phyloP scores from a whole-genome alignment of 805 yeast genomes.

The Teunomyces panamensis region DNA sequence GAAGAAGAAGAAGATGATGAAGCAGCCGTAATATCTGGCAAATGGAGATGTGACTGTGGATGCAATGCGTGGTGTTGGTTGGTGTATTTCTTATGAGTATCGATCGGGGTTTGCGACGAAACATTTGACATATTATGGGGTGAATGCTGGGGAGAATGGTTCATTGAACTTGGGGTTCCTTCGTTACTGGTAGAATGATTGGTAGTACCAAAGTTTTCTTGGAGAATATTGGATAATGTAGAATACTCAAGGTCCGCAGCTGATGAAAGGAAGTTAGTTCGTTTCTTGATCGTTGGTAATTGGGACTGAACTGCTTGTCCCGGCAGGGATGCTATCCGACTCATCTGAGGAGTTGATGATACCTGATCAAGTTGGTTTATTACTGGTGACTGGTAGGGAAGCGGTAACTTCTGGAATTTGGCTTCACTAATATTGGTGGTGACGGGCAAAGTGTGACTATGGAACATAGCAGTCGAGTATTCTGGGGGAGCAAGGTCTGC shows the following conservation, averaged over 20 bases:
- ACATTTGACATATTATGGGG: constrained; percentile 16
- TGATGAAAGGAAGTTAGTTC: constrained; percentile 55
- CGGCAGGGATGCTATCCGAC: background rate
- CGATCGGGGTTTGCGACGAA: background rate
- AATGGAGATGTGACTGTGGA: constrained; percentile 17
- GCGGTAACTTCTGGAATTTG: constrained; percentile 2
- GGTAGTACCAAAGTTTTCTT: constrained; percentile 37
- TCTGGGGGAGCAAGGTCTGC: background rate
- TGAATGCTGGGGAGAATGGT: constrained; percentile 35
- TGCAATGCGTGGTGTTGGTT: constrained; percentile 6
- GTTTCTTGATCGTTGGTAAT: constrained; percentile 12
- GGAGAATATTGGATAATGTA: constrained; percentile 61
- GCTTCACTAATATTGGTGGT: background rate
- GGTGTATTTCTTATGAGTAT: background rate
- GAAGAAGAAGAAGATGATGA: background rate
- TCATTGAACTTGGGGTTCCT: constrained; percentile 37
- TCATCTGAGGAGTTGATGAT: background rate
- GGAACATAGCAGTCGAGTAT: background rate
- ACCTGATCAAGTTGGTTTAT: background rate
- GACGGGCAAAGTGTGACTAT: background rate
- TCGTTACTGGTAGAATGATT: constrained; percentile 30
- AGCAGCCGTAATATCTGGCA: background rate
- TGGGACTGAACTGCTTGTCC: background rate
- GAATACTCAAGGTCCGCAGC: constrained; percentile 77
- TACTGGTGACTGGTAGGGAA: background rate